Evolutionary conservation across 768 basidiomycete genomes (phyloP).

Genomic region (Dioszegia hungarica): DNA sequence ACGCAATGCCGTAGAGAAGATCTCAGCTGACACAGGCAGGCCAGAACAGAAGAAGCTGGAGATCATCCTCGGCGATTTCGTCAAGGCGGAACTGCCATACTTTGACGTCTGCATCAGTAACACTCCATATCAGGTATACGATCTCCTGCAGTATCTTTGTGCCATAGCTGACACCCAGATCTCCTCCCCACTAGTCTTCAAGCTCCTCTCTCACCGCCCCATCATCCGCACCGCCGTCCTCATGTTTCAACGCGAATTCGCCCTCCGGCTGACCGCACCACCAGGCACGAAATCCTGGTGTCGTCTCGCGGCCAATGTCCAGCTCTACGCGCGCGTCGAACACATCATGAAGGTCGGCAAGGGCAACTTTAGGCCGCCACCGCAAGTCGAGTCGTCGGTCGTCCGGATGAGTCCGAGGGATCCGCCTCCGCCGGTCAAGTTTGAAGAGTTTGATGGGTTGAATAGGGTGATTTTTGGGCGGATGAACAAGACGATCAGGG

Average conservation of each 20-base stretch:
- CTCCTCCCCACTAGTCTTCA: slow-evolving; percentile 94
- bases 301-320: slow-evolving; percentile 89
- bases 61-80: slow-evolving; percentile 93
- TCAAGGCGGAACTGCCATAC: slow-evolving; percentile 95
- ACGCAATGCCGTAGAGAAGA: background rate
- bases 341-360: slow-evolving; percentile 94
- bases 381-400: slow-evolving; percentile 88
- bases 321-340: slow-evolving; percentile 94
- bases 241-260: slow-evolving; percentile 99
- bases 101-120: slow-evolving; percentile 99
- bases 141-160: background rate
- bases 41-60: slow-evolving; percentile 93
- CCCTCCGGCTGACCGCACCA: slow-evolving; percentile 78
- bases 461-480: slow-evolving; percentile 83
- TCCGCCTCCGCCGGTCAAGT: slow-evolving; percentile 90
- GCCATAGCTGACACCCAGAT: slow-evolving; percentile 53
- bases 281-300: slow-evolving; percentile 87
- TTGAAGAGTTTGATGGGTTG: slow-evolving; percentile 96
- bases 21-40: slow-evolving; percentile 52
- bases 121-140: slow-evolving; percentile 82
- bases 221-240: slow-evolving; percentile 89
- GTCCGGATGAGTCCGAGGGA: slow-evolving; percentile 85
- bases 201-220: slow-evolving; percentile 90
- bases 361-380: slow-evolving; percentile 94
- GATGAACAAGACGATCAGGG: slow-evolving; percentile 83